Base-by-base conservation (phyloP, 1,139 yeast genomes). In the Candida pseudoviswanathii region DNA sequence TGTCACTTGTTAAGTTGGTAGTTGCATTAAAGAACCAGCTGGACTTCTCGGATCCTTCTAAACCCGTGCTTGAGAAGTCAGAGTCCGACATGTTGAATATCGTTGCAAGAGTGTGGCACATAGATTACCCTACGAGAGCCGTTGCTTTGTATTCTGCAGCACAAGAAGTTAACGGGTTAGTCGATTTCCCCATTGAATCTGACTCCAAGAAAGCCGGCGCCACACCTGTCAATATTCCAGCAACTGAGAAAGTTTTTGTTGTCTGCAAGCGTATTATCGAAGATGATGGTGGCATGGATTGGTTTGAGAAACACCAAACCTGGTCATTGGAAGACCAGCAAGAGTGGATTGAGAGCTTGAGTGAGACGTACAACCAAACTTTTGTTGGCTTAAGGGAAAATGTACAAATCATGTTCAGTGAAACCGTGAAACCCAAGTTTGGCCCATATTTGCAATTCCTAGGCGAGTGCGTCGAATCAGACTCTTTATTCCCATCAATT, bases 51-150 rank as follows among this genome's bases (percentile, higher is more conserved):
- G 50, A 48, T 29, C 43, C 52, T 4, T 54, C 56, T n/a, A 57
- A 56, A n/a, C 67, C 70, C 9, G 59, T 69, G 31, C 66, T 70
- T 44, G 69, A 68, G 43, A 75, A 81, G 61, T 66, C 72, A 27
- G 71, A 78, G 2, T 58, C 63, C 27, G 75, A 69, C 47, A 66
- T 84, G 25, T 61, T 83, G 9, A 66, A 63, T 7, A 67, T 73
- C 21, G 80, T 82, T 50, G 71, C 84, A 4, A 74, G 70, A 44
- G 70, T 82, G 10, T 88, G 96, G 96, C 69, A 88, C 52, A 64
- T 87, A 4, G 80, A 80, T 50, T 64, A 65, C 6, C 71, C 83
- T 0, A 74, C 91, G 0, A 67, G 80, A 50, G 81, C 84, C 0
- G 74, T 79, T 0, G 61, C 84, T 2, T 56, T 84, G 3, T 79